A percentile compares a stretch with the other conserved stretches of the same genome.
phyloP scores from a whole-genome alignment of 2,329 filamentous ascomycete species.

The Emmonsiellopsis sp. region DNA sequence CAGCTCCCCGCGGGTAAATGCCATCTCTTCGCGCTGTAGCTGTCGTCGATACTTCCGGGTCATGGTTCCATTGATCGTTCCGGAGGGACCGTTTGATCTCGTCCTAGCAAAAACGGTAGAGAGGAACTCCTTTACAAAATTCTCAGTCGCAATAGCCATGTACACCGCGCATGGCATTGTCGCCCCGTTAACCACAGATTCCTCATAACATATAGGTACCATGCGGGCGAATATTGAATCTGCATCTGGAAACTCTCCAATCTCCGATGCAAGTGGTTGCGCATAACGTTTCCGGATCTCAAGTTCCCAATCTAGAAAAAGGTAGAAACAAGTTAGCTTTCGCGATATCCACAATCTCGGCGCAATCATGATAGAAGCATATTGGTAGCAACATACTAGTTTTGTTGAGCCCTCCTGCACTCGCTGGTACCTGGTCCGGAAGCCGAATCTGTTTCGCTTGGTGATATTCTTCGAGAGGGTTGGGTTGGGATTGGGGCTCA shows the following conservation, averaged over 20 bases:
- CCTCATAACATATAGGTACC: constrained; percentile 58
- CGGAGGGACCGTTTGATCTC: constrained; percentile 50
- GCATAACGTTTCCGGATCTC: constrained; percentile 58
- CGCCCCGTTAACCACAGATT: constrained; percentile 49
- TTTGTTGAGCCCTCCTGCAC: constrained; percentile 68
- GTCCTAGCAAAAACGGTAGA: constrained; percentile 47
- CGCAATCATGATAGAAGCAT: neutral
- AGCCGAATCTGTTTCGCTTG: constrained; percentile 41
- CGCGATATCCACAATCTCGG: neutral
- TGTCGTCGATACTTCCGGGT: constrained; percentile 70
- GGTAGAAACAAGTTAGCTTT: neutral
- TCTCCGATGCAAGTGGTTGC: constrained; percentile 52
- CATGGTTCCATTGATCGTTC: constrained; percentile 63
- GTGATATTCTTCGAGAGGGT: constrained; percentile 35
- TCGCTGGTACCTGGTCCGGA: constrained; percentile 56
- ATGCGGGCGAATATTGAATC: constrained; percentile 51
- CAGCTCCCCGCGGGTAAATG: constrained; percentile 63
- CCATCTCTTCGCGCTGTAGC: constrained; percentile 66
- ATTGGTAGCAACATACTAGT: constrained; percentile 48
- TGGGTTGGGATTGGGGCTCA: constrained; percentile 25
- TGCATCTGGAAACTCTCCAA: constrained; percentile 53
- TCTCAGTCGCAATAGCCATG: constrained; percentile 53
- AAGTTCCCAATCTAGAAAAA: constrained; percentile 48
- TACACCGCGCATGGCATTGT: constrained; percentile 48
- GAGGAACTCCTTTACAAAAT: constrained; percentile 54